A percentile compares a stretch with the other conserved stretches of the same genome.
Conservation (phyloP, 257 asterid genomes). For the Cynanchum wilfordii region DNA sequence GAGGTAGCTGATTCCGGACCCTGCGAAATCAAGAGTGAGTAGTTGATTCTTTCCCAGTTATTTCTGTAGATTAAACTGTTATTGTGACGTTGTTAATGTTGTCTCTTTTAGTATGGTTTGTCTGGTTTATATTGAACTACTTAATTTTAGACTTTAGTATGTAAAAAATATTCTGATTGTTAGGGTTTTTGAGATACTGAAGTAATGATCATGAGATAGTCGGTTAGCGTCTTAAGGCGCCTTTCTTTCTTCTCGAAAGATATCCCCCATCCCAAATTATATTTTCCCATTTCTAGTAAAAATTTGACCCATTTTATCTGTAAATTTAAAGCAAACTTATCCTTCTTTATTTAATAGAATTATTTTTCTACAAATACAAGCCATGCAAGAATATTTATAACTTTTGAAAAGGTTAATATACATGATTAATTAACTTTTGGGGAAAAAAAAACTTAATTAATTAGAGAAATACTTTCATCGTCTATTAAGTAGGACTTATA, state of each 20-base stretch:
- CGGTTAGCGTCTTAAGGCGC: not conserved
- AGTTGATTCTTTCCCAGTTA: not conserved
- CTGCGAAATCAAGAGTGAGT: constrained; percentile 75
- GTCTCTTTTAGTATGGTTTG: not conserved
- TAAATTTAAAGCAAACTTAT: not conserved
- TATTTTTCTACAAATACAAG: no score
- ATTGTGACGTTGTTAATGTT: not conserved
- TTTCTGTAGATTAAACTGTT: not conserved
- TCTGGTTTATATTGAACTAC: not conserved
- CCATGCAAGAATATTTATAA: no score
- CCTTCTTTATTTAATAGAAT: no score
- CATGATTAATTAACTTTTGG: not conserved
- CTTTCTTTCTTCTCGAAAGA: not conserved
- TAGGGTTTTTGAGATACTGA: not conserved
- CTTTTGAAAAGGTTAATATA: no score
- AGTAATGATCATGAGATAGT: not conserved
- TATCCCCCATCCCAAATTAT: no score
- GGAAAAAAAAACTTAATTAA: no score
- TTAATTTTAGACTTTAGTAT: not conserved
- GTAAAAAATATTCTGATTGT: not conserved
- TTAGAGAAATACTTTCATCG: no score
- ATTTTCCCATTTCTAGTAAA: no score
- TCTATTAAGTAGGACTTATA: no score
- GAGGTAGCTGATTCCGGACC: constrained; percentile 44
- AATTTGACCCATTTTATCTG: not conserved